These are phyloP conservation scores for Coprinopsis cinerea DNA, from an alignment of 768 basidiomycete species.

Conservation along the genomic window DNA sequence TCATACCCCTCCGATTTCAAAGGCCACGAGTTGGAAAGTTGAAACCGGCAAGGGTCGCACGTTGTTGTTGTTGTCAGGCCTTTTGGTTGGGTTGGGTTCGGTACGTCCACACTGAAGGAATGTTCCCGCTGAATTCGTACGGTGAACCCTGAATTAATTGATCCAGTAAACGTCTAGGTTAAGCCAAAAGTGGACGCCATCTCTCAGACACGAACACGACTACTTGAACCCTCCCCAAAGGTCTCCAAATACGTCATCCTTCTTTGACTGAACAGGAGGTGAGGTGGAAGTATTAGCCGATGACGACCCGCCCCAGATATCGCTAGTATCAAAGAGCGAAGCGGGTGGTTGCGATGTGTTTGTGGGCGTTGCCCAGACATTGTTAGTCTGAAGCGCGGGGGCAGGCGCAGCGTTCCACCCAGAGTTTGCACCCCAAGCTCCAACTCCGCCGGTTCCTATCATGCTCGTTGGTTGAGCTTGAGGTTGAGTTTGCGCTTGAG, in stretches of 20 bases:
- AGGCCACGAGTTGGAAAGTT: too few relatives aligned
- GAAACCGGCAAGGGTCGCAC: too few relatives aligned
- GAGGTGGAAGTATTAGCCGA: conserved; percentile 1
- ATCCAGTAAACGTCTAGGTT: too few relatives aligned
- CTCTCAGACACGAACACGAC: background rate
- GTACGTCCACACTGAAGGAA: too few relatives aligned
- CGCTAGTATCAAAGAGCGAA: conserved; percentile 42
- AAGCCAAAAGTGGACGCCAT: too few relatives aligned
- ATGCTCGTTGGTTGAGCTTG: conserved; percentile 34
- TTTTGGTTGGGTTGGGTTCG: too few relatives aligned
- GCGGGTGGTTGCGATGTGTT: conserved; percentile 27
- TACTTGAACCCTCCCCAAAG: conserved; percentile 83
- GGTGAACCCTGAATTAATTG: too few relatives aligned
- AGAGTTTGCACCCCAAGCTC: conserved; percentile 62
- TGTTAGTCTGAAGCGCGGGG: conserved; percentile 1
- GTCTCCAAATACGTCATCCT: conserved; percentile 78
- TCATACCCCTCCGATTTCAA: background rate
- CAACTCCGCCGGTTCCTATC: conserved; percentile 48
- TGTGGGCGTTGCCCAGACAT: background rate
- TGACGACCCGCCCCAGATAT: conserved; percentile 51
- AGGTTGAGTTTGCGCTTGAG: conserved; percentile 18
- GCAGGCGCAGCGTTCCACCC: conserved; percentile 48
- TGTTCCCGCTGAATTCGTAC: too few relatives aligned
- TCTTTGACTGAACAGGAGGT: conserved; percentile 32
- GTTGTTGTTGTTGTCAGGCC: too few relatives aligned